These are phyloP conservation scores for Ustilago loliicola DNA, from an alignment of 1,284 basidiomycete genomes.

Conservation along the genomic window DNA sequence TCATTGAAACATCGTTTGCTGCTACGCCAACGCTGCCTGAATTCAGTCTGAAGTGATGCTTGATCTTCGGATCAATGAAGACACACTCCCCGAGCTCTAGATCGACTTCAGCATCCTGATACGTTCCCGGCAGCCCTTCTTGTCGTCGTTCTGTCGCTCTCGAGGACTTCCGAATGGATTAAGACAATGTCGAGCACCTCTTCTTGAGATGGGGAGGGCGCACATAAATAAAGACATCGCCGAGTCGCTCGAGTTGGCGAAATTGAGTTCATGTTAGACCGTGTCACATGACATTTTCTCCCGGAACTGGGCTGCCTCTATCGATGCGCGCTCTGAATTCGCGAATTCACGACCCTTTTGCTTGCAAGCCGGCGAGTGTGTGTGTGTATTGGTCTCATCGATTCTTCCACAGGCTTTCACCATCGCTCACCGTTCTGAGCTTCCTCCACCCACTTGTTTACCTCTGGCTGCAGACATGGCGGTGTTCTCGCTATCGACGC, in stretches of 20 bases:
- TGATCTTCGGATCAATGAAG: background rate
- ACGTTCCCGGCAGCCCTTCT: background rate
- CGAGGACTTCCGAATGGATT: background rate
- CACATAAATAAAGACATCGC: background rate
- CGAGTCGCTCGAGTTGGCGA: background rate
- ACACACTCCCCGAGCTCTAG: background rate
- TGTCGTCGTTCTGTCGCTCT: background rate
- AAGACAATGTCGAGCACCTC: conserved; percentile 3
- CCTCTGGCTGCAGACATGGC: conserved; percentile 32
- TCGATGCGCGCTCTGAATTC: conserved; percentile 3
- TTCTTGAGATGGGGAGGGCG: background rate
- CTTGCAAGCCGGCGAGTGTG: background rate
- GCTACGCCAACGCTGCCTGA: background rate
- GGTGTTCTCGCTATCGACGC: conserved; percentile 52
- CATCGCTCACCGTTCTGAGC: background rate
- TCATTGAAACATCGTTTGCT: background rate
- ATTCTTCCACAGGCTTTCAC: background rate
- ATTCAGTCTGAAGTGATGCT: background rate
- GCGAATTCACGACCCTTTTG: background rate
- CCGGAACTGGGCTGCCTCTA: background rate
- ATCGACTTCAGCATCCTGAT: background rate
- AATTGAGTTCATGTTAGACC: background rate
- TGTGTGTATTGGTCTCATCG: conserved; percentile 16
- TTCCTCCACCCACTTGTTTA: background rate
- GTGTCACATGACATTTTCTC: background rate